Evolutionary conservation across 805 yeast genomes (phyloP).

Genomic region (Wickerhamiella cacticola): DNA sequence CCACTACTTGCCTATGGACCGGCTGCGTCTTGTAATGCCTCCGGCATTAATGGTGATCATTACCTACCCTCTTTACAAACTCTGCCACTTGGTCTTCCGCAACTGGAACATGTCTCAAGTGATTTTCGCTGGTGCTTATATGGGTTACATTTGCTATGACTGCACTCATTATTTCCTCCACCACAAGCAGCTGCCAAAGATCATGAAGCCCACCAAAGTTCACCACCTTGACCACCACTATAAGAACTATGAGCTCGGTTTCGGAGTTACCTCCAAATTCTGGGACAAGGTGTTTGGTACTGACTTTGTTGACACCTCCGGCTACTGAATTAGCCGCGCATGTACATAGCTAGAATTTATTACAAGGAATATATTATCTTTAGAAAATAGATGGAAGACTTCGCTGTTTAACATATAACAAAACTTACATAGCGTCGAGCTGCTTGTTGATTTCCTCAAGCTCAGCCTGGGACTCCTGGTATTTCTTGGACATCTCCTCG

Average conservation of each 20-base stretch:
- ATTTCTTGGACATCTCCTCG: constrained; percentile 75
- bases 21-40: constrained; percentile 85
- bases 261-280: constrained; percentile 86
- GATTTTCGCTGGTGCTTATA: constrained; percentile 89
- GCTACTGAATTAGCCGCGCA: too few relatives aligned
- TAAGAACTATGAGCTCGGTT: constrained; percentile 91
- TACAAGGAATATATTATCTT: not conserved
- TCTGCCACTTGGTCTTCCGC: constrained; percentile 56
- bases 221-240: constrained; percentile 96
- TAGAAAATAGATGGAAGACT: not conserved
- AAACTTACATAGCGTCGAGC: constrained; percentile 30
- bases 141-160: constrained; percentile 89
- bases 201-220: constrained; percentile 66
- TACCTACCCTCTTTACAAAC: constrained; percentile 66
- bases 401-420: not conserved
- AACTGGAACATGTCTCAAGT: constrained; percentile 80
- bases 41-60: constrained; percentile 69
- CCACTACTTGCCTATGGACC: constrained; percentile 96
- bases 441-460: constrained; percentile 94
- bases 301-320: constrained; percentile 33
- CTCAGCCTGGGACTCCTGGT: constrained; percentile 78
- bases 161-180: constrained; percentile 89
- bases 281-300: constrained; percentile 94
- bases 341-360: too few relatives aligned
- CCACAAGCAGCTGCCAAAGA: constrained; percentile 70